Conservation (phyloP, 1,284 basidiomycete species). For the Ganoderma sp. region DNA sequence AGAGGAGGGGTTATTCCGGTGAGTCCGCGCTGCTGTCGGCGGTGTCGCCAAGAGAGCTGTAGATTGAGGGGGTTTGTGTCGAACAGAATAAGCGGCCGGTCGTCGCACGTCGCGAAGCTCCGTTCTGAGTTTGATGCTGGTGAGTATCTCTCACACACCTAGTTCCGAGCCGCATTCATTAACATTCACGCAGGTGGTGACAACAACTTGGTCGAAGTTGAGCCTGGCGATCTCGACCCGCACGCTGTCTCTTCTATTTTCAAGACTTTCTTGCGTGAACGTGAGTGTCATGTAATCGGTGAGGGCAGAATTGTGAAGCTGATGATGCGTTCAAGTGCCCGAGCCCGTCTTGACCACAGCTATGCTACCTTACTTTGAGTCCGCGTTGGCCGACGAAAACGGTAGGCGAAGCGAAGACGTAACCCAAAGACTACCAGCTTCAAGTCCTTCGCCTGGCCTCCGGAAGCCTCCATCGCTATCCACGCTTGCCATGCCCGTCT, state of each 20-base stretch:
- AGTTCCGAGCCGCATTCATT: not conserved
- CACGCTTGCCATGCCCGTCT: constrained; percentile 72
- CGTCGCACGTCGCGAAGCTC: constrained; percentile 76
- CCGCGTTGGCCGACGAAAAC: constrained; percentile 65
- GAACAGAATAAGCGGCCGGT: constrained; percentile 72
- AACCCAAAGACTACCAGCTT: constrained; percentile 37
- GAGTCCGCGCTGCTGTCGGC: constrained; percentile 32
- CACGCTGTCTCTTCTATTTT: constrained; percentile 90
- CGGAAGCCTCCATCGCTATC: constrained; percentile 80
- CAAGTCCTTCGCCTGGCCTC: constrained; percentile 50
- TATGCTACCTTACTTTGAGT: constrained; percentile 77
- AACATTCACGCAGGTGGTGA: constrained; percentile 54
- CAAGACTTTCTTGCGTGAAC: constrained; percentile 80
- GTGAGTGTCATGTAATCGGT: constrained; percentile 51
- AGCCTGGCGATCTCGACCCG: constrained; percentile 86
- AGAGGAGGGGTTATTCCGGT: constrained; percentile 87
- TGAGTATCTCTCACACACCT: not conserved
- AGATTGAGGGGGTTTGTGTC: constrained; percentile 5
- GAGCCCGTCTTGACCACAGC: constrained; percentile 78
- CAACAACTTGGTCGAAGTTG: constrained; percentile 76
- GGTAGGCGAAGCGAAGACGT: constrained; percentile 24
- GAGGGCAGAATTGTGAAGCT: constrained; percentile 15
- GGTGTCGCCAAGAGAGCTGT: not conserved
- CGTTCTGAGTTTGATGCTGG: constrained; percentile 86
- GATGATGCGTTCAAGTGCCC: constrained; percentile 61